Conservation (phyloP, 768 basidiomycete species). For the Pleurotus salmoneostramineus region DNA sequence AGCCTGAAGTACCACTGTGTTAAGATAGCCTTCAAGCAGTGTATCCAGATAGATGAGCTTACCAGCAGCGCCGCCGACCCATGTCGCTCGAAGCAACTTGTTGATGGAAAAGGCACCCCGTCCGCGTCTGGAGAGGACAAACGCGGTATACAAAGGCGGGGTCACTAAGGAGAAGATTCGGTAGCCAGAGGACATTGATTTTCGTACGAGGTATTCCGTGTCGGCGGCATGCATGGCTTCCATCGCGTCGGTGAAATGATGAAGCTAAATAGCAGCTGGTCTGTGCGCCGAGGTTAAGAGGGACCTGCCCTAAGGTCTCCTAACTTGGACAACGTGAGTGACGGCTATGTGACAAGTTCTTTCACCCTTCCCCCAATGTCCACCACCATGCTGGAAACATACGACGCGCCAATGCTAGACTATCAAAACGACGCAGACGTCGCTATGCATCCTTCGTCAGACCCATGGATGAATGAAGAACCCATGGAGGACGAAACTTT, state of each 20-base stretch:
- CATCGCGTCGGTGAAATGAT: neutral
- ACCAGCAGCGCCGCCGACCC: conserved; percentile 67
- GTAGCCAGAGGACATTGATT: conserved; percentile 64
- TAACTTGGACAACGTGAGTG: neutral
- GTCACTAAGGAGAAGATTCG: conserved; percentile 59
- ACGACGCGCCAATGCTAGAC: conserved; percentile 65
- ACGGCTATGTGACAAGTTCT: neutral
- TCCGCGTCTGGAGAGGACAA: conserved; percentile 51
- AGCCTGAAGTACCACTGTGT: conserved; percentile 9
- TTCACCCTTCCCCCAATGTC: conserved; percentile 10
- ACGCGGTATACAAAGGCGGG: conserved; percentile 57
- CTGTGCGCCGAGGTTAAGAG: neutral
- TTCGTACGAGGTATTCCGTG: conserved; percentile 62
- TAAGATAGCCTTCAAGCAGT: neutral
- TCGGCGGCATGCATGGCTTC: conserved; percentile 43
- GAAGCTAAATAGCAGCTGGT: neutral
- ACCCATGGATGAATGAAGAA: conserved; percentile 51
- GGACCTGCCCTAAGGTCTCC: conserved; percentile 7
- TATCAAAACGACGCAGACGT: conserved; percentile 55
- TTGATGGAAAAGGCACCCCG: conserved; percentile 54
- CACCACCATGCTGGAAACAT: conserved; percentile 42
- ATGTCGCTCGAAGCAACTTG: conserved; percentile 64
- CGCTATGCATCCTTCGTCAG: conserved; percentile 50
- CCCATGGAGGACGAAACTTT: conserved; percentile 56
- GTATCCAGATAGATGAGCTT: conserved; percentile 11